Percentiles rank a stretch among this genome's conserved stretches.
phyloP scores from a whole-genome alignment of 2,329 filamentous ascomycete species.

The Colletotrichum coccodes region DNA sequence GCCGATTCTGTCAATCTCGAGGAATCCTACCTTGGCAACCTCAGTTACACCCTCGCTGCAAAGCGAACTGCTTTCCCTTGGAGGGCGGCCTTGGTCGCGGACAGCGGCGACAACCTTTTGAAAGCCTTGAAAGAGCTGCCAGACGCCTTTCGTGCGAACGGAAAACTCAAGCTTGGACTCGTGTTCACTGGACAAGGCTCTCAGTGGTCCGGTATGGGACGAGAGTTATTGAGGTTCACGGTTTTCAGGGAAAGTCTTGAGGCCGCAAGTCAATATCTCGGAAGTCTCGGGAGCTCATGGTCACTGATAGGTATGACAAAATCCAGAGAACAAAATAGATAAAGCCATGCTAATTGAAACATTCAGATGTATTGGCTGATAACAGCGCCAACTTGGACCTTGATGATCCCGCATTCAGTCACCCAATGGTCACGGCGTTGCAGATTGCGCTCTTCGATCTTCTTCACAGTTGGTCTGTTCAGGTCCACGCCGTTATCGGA shows the following conservation, averaged over 20 bases:
- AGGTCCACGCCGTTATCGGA: constrained; percentile 42
- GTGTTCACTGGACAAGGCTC: no score
- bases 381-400: not conserved
- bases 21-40: constrained; percentile 33
- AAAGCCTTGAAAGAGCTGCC: not conserved
- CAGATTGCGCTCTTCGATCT: constrained; percentile 53
- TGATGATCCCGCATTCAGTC: constrained; percentile 35
- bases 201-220: no score
- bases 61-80: not conserved
- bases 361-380: no score
- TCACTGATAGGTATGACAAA: no score
- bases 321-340: constrained; percentile 32
- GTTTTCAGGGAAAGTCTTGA: no score
- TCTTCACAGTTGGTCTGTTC: constrained; percentile 40
- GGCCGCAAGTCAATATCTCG: no score
- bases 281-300: constrained; percentile 11
- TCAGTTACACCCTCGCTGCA: not conserved
- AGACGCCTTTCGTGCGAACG: not conserved
- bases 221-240: no score
- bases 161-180: constrained; percentile 3
- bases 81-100: not conserved
- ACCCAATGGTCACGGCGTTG: constrained; percentile 53
- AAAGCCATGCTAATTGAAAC: no score
- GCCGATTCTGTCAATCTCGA: not conserved
- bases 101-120: not conserved